A percentile compares a stretch with the other conserved stretches of the same genome.
These are phyloP conservation scores for Colletotrichum neosansevieriae DNA, from an alignment of 2,329 filamentous ascomycete genomes.

Conservation along the genomic window DNA sequence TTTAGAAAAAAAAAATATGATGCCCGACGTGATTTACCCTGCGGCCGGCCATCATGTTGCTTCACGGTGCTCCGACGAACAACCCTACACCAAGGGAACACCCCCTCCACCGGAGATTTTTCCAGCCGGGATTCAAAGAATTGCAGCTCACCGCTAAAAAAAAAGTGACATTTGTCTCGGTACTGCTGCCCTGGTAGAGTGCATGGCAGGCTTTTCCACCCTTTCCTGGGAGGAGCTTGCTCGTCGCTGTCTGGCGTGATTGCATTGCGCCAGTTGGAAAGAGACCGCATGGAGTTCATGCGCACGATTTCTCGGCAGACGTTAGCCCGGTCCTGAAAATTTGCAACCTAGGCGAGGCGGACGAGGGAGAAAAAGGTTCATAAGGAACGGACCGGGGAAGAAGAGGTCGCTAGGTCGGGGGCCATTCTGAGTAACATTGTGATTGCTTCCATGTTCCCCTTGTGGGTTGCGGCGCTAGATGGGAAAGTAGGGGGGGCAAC, in stretches of 20 bases:
- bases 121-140: too few relatives aligned
- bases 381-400: too few relatives aligned
- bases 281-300: background rate
- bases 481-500: conserved; percentile 14
- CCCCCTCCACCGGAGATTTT: too few relatives aligned
- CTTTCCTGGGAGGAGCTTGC: background rate
- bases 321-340: background rate
- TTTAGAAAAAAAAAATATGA: too few relatives aligned
- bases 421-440: background rate
- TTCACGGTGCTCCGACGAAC: too few relatives aligned
- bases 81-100: too few relatives aligned
- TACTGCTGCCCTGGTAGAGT: conserved; percentile 9
- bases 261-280: background rate
- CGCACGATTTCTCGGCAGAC: background rate
- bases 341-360: background rate
- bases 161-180: background rate
- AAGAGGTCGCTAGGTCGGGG: background rate
- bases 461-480: background rate
- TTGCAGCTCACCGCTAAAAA: too few relatives aligned
- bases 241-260: background rate
- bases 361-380: too few relatives aligned
- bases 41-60: too few relatives aligned
- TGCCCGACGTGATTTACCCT: too few relatives aligned
- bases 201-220: background rate
- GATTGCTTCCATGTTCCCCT: background rate